These are phyloP conservation scores for Malus orientalis DNA, from an alignment of 306 rosid species.

Conservation along the genomic window DNA sequence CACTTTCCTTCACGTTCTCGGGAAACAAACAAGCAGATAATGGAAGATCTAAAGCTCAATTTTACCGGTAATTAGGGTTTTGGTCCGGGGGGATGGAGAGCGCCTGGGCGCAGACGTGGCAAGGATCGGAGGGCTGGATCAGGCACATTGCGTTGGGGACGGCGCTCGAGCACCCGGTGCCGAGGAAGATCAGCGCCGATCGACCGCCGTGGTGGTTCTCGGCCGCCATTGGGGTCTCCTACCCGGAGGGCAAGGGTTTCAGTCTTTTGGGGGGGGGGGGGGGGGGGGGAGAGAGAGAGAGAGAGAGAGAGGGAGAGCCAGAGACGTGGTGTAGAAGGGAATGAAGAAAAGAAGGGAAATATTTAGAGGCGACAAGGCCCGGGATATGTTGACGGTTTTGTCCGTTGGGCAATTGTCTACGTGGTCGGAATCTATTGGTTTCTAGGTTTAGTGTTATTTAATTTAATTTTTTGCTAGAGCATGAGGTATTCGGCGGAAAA, in stretches of 20 bases:
- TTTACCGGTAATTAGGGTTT: constrained; percentile 86
- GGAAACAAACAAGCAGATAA: background rate
- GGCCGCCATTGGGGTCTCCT: constrained; percentile 40
- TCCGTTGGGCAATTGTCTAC: background rate
- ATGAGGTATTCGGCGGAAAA: too few species aligned
- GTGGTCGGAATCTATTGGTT: background rate
- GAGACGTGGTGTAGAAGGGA: background rate
- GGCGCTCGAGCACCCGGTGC: constrained; percentile 90
- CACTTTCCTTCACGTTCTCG: background rate
- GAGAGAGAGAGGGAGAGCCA: background rate
- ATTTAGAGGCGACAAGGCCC: background rate
- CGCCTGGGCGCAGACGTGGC: constrained; percentile 65
- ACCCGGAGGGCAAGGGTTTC: background rate
- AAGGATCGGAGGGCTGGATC: constrained; percentile 74
- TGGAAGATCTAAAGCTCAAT: background rate
- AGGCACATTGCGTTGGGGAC: constrained; percentile 73
- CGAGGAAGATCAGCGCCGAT: constrained; percentile 85
- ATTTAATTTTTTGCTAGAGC: too few species aligned
- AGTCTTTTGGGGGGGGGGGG: background rate
- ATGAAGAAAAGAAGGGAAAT: background rate
- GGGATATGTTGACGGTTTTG: background rate
- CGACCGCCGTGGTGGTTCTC: background rate
- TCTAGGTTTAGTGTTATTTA: too few species aligned
- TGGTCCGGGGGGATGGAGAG: constrained; percentile 50
- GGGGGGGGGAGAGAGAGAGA: too few species aligned